phyloP scores from a whole-genome alignment of 75 land plant genomes.

The Isoetes taiwanensis region DNA sequence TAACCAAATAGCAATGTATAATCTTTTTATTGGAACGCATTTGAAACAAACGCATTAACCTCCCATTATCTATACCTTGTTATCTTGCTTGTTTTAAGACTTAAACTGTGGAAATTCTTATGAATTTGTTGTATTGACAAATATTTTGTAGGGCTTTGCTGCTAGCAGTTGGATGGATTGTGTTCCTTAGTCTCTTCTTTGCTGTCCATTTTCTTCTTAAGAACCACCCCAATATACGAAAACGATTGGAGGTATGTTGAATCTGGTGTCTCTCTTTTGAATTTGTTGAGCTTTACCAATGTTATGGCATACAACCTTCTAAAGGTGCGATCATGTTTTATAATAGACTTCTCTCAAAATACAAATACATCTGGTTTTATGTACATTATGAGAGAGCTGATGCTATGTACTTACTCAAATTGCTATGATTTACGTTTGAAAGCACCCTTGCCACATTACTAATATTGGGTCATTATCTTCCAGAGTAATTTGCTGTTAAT shows the following conservation, averaged over 20 bases:
- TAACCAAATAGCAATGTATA: no score
- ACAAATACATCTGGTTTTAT: no score
- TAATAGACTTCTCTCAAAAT: no score
- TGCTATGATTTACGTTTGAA: neutral
- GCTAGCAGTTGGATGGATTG: conserved; percentile 65
- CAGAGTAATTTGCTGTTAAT: no score
- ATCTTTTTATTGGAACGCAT: neutral
- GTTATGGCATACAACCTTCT: no score
- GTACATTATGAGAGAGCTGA: no score
- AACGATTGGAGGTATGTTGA: conserved; percentile 53
- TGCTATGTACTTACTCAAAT: no score
- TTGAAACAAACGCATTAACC: neutral
- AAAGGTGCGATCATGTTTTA: no score
- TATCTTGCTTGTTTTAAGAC: neutral
- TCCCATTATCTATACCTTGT: neutral
- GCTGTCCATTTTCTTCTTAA: conserved; percentile 62
- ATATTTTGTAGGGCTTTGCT: conserved; percentile 41
- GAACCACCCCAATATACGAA: conserved; percentile 48
- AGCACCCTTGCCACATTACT: neutral
- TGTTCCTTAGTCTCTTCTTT: conserved; percentile 62
- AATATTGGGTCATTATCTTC: no score
- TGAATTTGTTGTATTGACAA: no score
- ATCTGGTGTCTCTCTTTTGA: no score
- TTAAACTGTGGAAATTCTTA: neutral
- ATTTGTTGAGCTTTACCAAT: no score